Evolutionary conservation across 2,329 filamentous ascomycete species (phyloP), one percentile per base, ranked within the genome.

Genomic region (Xylariaceae sp.): DNA sequence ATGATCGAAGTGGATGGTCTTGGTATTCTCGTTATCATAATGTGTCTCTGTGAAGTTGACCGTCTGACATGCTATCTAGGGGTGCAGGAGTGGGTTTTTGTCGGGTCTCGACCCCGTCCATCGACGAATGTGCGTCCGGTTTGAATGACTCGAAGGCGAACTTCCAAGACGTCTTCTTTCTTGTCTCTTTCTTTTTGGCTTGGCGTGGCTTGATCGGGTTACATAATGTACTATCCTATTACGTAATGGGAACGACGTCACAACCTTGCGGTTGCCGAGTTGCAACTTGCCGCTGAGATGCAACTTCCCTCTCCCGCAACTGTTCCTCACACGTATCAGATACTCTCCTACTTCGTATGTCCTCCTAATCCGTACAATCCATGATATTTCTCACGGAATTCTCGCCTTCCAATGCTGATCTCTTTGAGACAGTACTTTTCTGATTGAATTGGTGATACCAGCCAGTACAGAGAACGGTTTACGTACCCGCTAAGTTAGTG

Each of bases 21-120:
- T 18, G 17, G 48, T 50, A n/a, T 50, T 59, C 42, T 56, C 50
- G 57, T 57, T 57, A 48, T 63, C 42, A 59, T 63, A 23, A 8
- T 56, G 47, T 48, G 53, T 51, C 3, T 51, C 48, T 52, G 1
- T 49, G 55, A 44, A 42, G 10, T n/a, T 49, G 15, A 42, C 11
- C 13, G 6, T 45, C 10, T n/a, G 13, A 45, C 42, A 45, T 45
- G 42, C 9, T 45, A n/a, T 17, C 5, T 18, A 18, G 17, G 17
- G 1, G 17, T 18, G 17, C 17, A 2, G 17, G 17, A 18, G 17
- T 18, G 17, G 17, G 17, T 18, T 18, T 18, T 18, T 42, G 37
- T 42, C 37, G 37, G 37, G 37, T 42, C 11, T 42, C 23, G 23
- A 42, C 37, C 37, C 37, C 8, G 1, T 42, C 11, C 11, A n/a